Evolutionary conservation across 164 flowering plant genomes (phyloP), one percentile per base, ranked within the genome.

Genomic region (Saururus chinensis): DNA sequence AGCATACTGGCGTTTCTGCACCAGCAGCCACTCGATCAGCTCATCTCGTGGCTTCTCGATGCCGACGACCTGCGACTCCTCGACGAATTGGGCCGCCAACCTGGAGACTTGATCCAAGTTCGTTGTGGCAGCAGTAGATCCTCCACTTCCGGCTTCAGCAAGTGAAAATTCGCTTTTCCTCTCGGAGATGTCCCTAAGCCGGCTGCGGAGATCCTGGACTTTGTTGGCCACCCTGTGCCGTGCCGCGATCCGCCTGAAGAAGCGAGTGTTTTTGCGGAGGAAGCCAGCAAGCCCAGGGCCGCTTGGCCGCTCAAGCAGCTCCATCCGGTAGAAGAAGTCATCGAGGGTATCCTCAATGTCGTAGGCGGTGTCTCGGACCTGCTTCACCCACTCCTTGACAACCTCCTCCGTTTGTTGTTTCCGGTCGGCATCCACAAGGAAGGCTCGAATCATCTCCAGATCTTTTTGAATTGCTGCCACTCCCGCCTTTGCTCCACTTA

Each of bases 11-110:
- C 26, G 53, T 0, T 13, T 19, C 6, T 53, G 26, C 16, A 26
- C 19, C 12, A 72, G 73, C 19, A 82, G 45, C 81, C 81, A 76
- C 16, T 71, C 61, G 49, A 73, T 74, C 9, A 80, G 40, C 69
- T 69, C 73, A 41, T 65, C 52, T 3, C 64, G 68, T 30, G 73
- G 77, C 0, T 51, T 74, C 59, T 78, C 86, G 60, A 82, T 41
- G 40, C 81, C 83, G n/a, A 79, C 79, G 23, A 82, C 66, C 17
- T 74, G 70, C 51, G 74, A 79, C 48, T 80, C 81, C 52, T 68
- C 73, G 22, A 70, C 60, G 0, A 68, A 70, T 12, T 72, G 72
- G 59, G 73, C 74, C 75, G 75, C 78, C 51, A 76, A 55, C 10
- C 61, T n/a, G 45, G 61, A 53, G 20, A 59, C 63, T 19, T 56